Evolutionary conservation across 345 rosid species (phyloP).

Genomic region (Populus davidiana): DNA sequence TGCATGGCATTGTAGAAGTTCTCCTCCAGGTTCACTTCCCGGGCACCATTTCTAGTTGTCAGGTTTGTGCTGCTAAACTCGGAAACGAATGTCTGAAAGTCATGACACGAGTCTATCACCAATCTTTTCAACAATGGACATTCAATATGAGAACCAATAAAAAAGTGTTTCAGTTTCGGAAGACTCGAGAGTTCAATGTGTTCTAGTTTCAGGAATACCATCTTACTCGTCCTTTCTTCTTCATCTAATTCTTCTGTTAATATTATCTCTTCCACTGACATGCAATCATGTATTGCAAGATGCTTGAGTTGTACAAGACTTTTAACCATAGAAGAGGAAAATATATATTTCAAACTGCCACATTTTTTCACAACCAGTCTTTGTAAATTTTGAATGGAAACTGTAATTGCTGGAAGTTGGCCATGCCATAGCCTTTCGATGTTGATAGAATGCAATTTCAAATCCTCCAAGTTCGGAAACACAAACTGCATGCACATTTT

Average conservation of each 20-base stretch:
- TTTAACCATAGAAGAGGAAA: background rate
- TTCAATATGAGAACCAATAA: background rate
- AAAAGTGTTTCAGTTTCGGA: slow-evolving; percentile 11
- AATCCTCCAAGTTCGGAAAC: slow-evolving; percentile 2
- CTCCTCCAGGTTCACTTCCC: background rate
- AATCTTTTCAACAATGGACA: background rate
- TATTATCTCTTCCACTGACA: slow-evolving; percentile 9
- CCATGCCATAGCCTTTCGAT: background rate
- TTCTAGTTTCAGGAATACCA: slow-evolving; percentile 9
- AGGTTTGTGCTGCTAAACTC: background rate
- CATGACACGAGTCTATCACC: background rate
- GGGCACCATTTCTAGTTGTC: background rate
- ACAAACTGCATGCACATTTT: slow-evolving; percentile 2
- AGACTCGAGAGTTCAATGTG: background rate
- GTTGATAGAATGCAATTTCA: background rate
- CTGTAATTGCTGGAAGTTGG: background rate
- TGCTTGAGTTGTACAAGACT: slow-evolving; percentile 1
- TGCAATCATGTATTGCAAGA: background rate
- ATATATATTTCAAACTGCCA: background rate
- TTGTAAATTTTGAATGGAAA: background rate
- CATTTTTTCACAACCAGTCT: background rate
- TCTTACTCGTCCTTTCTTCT: background rate
- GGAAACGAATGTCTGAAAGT: slow-evolving; percentile 9
- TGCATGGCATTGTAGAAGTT: background rate
- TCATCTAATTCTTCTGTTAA: background rate